Base-by-base conservation (phyloP, 768 basidiomycete genomes). In the Epithele typhae region DNA sequence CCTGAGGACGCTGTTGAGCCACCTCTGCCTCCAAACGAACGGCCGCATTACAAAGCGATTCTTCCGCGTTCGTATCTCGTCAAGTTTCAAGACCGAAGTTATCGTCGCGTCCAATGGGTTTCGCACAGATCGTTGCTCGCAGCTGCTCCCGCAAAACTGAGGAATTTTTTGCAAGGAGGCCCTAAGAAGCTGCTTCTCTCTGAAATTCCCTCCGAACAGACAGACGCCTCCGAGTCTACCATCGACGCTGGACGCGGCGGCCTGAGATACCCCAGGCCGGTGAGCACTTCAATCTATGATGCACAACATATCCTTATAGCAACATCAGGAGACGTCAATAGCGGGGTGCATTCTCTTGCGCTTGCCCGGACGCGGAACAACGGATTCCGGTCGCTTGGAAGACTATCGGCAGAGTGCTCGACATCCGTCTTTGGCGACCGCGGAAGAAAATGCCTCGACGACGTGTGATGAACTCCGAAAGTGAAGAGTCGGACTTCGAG, bases 21-120 rank as follows among this genome's bases (percentile, higher is more conserved):
- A 2, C 49, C 67, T 21, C 65, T 56, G 23, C 58, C 67, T 6
- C 40, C 54, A 6, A 70, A 69, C 39, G 67, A 75, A 43, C 56
- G 66, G 2, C 70, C 76, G 0, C 66, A 79, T 52, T 72, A 72
- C 62, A 92, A 83, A 61, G 62, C 69, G 21, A 56, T 68, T 25
- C 72, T 94, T 14, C 90, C 89, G n/a, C 70, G 94, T 36, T 91
- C 95, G 64, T 97, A 97, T 62, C 79, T 97, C 11, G 81, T 97
- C 45, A 97, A 97, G 63, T 97, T 92, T 92, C 64, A 65, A 8
- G 81, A 74, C 33, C 69, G 85, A 37, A 89, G 92, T 53, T 97
- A 88, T 64, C 72, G 87, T 43, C 78, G 85, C 35, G 68, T 78
- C 10, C 76, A 86, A 62, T 97, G 93, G 93, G 92, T 96, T 2